Base-by-base conservation (phyloP, 257 asterid genomes). In the Nyctanthes arbortristis region DNA sequence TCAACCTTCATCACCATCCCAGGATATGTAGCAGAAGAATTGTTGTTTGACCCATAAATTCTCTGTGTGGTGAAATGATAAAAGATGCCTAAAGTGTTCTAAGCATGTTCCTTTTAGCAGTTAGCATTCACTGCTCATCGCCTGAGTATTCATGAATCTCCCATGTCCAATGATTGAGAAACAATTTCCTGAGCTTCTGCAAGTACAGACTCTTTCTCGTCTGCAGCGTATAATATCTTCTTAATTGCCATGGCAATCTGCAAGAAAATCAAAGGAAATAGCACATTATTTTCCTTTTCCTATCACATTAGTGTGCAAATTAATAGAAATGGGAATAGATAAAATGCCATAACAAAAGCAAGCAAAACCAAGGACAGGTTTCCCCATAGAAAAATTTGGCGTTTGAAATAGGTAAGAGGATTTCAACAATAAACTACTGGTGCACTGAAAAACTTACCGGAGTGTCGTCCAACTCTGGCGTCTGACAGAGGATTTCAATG, bases 401-500 rank as follows among this genome's bases (percentile, higher is more conserved):
- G n/a, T n/a, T n/a, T n/a, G n/a, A n/a, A n/a, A n/a, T n/a, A n/a
- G n/a, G n/a, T n/a, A n/a, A n/a, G n/a, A n/a, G n/a, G n/a, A n/a
- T n/a, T n/a, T n/a, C n/a, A n/a, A n/a, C n/a, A n/a, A n/a, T n/a
- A n/a, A n/a, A n/a, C n/a, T n/a, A n/a, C n/a, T n/a, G n/a, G n/a
- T n/a, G 9, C 14, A 36, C 12, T 28, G 7, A 49, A 58, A 22
- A 65, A 33, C 84, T 73, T 80, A 92, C 98, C 45, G 88, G 88
- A 67, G 73, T 66, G 61, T 81, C 68, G 72, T 88, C 94, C 59
- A 87, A 25, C 63, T 84, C 84, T 2, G 96, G 87, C 14, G 79
- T 55, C 83, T 88, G 96, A 67, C 97, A 93, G 55, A 93, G 90
- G 36, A 93, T 82, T 80, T 93, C 98, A 25, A 93, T 78, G 69